phyloP scores from a whole-genome alignment of 2,329 filamentous ascomycete species.

The Graphium sp. region DNA sequence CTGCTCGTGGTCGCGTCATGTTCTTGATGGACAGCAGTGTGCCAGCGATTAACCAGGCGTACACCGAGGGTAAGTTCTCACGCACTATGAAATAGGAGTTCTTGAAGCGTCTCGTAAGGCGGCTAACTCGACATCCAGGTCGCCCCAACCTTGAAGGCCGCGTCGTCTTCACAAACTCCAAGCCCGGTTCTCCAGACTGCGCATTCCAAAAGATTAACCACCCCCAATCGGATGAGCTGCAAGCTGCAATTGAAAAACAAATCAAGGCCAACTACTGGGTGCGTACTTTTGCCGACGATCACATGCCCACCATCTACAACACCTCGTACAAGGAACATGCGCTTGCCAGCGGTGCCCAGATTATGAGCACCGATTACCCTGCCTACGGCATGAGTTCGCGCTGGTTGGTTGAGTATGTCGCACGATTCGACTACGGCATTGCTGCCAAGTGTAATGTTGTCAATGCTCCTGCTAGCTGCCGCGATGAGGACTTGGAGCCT shows the following conservation, averaged over 20 bases:
- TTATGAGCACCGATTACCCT: conserved; percentile 30
- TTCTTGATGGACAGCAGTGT: conserved; percentile 35
- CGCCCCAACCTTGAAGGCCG: conserved; percentile 20
- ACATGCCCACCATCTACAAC: conserved; percentile 21
- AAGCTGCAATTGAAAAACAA: conserved; percentile 22
- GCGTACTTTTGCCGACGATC: conserved; percentile 26
- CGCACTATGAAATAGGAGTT: too few species aligned
- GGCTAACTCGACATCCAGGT: conserved; percentile 20
- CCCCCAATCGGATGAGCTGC: too few species aligned
- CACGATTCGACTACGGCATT: conserved; percentile 8
- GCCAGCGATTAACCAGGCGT: too few species aligned
- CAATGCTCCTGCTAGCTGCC: background rate
- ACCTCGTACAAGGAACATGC: conserved; percentile 21
- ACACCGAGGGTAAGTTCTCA: too few species aligned
- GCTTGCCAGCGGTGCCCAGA: conserved; percentile 26
- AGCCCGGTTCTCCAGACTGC: conserved; percentile 23
- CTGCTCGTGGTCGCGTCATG: conserved; percentile 24
- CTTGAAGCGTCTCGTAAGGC: too few species aligned
- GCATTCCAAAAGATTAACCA: conserved; percentile 30
- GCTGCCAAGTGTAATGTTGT: conserved; percentile 15
- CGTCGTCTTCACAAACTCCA: conserved; percentile 28
- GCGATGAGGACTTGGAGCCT: background rate
- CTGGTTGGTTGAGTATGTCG: conserved; percentile 28
- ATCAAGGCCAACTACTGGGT: conserved; percentile 29
- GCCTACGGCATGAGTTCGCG: conserved; percentile 25